These are phyloP conservation scores for Fusarium liriodendri DNA, from an alignment of 2,329 filamentous ascomycete species.

Conservation along the genomic window DNA sequence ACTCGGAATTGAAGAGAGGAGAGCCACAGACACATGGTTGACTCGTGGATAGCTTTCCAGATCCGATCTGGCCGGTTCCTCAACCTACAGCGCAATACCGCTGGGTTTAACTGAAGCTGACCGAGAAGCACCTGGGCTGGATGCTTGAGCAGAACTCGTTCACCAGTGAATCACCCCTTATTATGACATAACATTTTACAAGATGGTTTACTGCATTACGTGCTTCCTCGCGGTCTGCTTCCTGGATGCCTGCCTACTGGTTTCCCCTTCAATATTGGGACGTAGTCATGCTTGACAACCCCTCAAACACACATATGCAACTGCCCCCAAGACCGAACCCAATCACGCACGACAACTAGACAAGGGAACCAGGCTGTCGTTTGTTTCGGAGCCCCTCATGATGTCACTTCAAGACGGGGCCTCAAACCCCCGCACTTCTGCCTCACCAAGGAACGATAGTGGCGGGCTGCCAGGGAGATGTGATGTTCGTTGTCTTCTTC, in stretches of 20 bases:
- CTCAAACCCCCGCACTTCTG: background rate
- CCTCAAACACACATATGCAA: background rate
- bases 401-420: background rate
- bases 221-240: background rate
- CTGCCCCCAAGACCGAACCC: background rate
- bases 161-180: background rate
- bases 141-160: background rate
- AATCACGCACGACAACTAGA: background rate
- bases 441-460: background rate
- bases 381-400: background rate
- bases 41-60: background rate
- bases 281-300: background rate
- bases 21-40: background rate
- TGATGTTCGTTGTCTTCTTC: background rate
- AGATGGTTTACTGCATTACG: too few species aligned
- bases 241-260: background rate
- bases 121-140: background rate
- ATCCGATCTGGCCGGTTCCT: background rate
- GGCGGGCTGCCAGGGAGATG: background rate
- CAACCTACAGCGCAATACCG: background rate
- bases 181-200: too few species aligned
- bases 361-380: background rate
- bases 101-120: background rate
- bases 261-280: background rate
- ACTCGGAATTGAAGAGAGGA: background rate